Evolutionary conservation across 257 asterid genomes (phyloP).

Genomic region (Solanum lycopersicoides): DNA sequence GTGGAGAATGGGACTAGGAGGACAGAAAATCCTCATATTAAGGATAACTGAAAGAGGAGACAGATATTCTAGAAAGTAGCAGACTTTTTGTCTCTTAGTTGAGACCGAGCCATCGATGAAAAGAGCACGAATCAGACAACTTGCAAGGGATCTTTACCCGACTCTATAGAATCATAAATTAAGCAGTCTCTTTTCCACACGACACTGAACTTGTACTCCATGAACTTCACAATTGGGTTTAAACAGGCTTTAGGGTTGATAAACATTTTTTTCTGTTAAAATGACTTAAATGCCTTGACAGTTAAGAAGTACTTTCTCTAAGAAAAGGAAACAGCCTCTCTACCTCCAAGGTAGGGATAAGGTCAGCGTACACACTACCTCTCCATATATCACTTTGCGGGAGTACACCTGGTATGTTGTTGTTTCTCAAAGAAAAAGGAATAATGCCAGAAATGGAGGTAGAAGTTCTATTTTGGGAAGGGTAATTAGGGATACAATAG

Average conservation of each 20-base stretch:
- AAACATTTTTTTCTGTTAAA: not conserved
- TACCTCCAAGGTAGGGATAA: not conserved
- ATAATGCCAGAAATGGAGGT: not conserved
- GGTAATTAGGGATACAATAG: not conserved
- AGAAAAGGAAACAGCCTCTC: not conserved
- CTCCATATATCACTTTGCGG: not conserved
- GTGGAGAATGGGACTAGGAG: not conserved
- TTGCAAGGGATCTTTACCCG: not conserved
- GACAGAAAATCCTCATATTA: not conserved
- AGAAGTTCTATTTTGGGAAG: not conserved
- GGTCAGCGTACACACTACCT: not conserved
- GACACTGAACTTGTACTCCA: not conserved
- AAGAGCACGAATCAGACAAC: not conserved
- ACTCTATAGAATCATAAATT: not conserved
- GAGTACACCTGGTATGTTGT: not conserved
- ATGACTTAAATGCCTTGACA: not conserved
- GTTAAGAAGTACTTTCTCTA: not conserved
- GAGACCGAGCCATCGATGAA: not conserved
- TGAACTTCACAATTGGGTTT: not conserved
- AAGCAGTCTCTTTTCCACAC: not conserved
- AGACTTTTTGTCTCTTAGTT: not conserved
- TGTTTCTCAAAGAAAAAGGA: not conserved
- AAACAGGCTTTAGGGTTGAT: not conserved
- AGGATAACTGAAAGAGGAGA: not conserved
- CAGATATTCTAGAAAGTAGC: not conserved